These are phyloP conservation scores for Ophiosphaerella herpotricha DNA, from an alignment of 2,329 filamentous ascomycete species.

Conservation along the genomic window DNA sequence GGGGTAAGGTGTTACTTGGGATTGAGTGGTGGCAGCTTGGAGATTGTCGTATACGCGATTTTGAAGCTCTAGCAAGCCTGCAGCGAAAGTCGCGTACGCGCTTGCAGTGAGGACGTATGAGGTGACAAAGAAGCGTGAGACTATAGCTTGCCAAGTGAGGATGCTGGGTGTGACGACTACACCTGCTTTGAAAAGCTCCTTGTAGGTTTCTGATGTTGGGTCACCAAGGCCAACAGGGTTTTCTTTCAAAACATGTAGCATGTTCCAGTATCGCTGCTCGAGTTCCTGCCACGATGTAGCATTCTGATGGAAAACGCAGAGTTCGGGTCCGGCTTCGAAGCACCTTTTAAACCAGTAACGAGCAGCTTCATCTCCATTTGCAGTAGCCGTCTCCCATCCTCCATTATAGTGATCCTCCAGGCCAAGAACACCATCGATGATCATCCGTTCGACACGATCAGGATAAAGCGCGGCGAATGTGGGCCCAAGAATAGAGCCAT, in stretches of 20 bases:
- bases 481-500: slow-evolving; percentile 52
- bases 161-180: slow-evolving; percentile 4
- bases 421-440: slow-evolving; percentile 51
- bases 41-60: slow-evolving; percentile 1
- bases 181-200: not conserved
- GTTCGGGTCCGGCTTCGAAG: slow-evolving; percentile 50
- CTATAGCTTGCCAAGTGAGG: slow-evolving; percentile 16
- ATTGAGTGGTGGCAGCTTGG: slow-evolving; percentile 1
- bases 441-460: slow-evolving; percentile 47
- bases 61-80: slow-evolving; percentile 12
- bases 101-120: slow-evolving; percentile 3
- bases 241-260: slow-evolving; percentile 12
- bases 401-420: slow-evolving; percentile 54
- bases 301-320: slow-evolving; percentile 21
- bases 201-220: slow-evolving; percentile 1
- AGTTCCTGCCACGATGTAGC: slow-evolving; percentile 16
- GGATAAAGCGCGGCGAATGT: slow-evolving; percentile 55
- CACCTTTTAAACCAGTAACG: slow-evolving; percentile 60
- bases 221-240: slow-evolving; percentile 10
- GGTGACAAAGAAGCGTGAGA: slow-evolving; percentile 4
- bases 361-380: slow-evolving; percentile 61
- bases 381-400: slow-evolving; percentile 40
- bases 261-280: slow-evolving; percentile 13
- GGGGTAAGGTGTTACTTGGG: slow-evolving; percentile 1
- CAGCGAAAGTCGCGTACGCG: not conserved